A percentile compares a stretch with the other conserved stretches of the same genome.
Conservation (phyloP, 805 yeast species). For the Wickerhamiella brachini region DNA sequence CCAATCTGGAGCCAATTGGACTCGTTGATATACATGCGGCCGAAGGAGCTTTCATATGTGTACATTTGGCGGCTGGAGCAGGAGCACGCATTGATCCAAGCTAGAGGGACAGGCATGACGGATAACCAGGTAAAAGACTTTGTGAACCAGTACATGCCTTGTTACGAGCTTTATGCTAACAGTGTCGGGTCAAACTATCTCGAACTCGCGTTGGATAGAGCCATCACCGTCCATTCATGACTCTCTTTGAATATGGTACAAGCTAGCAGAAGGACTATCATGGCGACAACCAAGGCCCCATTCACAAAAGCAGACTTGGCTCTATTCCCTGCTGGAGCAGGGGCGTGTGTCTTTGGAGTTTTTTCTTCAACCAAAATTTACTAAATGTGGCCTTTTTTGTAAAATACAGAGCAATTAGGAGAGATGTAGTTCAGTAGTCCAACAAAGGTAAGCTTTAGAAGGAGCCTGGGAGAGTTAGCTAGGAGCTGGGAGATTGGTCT, state of each 20-base stretch:
- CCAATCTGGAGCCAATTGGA: slow-evolving; percentile 46
- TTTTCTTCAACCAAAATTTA: no score
- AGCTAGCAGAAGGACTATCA: not conserved
- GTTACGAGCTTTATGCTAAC: slow-evolving; percentile 48
- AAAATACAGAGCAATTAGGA: no score
- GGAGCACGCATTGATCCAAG: slow-evolving; percentile 45
- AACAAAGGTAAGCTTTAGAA: no score
- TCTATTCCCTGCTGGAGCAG: not conserved
- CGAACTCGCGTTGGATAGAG: not conserved
- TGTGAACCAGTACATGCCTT: slow-evolving; percentile 77
- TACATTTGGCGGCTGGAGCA: slow-evolving; percentile 66
- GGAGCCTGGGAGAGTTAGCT: no score
- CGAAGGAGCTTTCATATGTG: slow-evolving; percentile 47
- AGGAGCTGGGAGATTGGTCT: no score
- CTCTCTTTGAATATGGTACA: no score
- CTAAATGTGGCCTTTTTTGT: no score
- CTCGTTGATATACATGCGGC: slow-evolving; percentile 45
- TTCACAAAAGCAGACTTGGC: not conserved
- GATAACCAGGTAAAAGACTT: slow-evolving; percentile 54
- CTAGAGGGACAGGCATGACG: slow-evolving; percentile 64
- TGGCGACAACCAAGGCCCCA: not conserved
- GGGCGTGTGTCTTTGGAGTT: not conserved
- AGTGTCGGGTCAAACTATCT: not conserved
- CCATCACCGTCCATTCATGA: not conserved
- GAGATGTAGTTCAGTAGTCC: no score